phyloP scores from a whole-genome alignment of 495 filamentous ascomycete species.

The Astrothelium subdiscretum region DNA sequence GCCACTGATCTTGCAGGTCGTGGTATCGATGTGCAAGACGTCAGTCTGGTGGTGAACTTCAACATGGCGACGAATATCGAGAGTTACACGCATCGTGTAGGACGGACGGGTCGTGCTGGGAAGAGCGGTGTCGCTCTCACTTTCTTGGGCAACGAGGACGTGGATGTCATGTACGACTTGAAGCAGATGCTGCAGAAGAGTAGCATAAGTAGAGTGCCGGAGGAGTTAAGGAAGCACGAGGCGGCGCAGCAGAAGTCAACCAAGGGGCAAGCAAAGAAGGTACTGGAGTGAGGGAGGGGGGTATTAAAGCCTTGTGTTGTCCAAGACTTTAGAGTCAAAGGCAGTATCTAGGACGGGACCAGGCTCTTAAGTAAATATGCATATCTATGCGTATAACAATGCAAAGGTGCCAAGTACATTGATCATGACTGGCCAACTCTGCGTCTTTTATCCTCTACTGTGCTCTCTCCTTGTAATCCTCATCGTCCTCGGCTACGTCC shows the following conservation, averaged over 20 bases:
- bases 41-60: constrained; percentile 93
- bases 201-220: constrained; percentile 77
- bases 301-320: neutral
- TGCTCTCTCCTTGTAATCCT: neutral
- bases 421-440: too few species aligned
- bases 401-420: too few species aligned
- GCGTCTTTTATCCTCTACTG: neutral
- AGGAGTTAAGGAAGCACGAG: constrained; percentile 89
- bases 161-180: constrained; percentile 89
- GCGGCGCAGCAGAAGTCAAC: constrained; percentile 75
- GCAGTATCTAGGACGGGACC: neutral
- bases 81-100: constrained; percentile 94
- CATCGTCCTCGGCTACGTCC: neutral
- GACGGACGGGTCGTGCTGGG: constrained; percentile 92
- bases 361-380: too few species aligned
- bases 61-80: constrained; percentile 96
- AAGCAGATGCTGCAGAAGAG: constrained; percentile 95
- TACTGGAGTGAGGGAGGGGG: neutral
- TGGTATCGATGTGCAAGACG: constrained; percentile 96
- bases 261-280: constrained; percentile 27
- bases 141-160: constrained; percentile 87
- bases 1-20: constrained; percentile 92
- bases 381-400: too few species aligned
- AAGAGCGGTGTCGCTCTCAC: constrained; percentile 97
- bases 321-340: neutral